These are phyloP conservation scores for Solanum bukasovii DNA, from an alignment of 257 asterid genomes.

Conservation along the genomic window DNA sequence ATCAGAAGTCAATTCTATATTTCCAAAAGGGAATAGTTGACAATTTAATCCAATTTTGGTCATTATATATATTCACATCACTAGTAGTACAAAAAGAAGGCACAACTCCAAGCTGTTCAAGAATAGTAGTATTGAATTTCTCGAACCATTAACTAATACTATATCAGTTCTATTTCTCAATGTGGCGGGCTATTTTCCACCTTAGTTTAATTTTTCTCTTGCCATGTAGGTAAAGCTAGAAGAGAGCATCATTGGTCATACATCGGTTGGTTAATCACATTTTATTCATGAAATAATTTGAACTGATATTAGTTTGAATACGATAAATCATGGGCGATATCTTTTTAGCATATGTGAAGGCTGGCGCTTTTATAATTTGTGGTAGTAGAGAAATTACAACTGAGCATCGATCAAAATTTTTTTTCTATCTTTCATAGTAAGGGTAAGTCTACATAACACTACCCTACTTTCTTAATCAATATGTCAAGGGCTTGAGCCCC, in stretches of 20 bases:
- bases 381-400: too few species aligned
- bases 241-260: not conserved
- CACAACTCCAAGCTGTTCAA: rapidly evolving
- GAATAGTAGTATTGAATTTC: not conserved
- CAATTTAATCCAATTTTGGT: not conserved
- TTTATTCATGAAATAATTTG: not conserved
- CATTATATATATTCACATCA: not conserved
- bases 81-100: not conserved
- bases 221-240: not conserved
- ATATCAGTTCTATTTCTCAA: not conserved
- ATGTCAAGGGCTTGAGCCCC: too few species aligned
- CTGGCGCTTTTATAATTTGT: not conserved
- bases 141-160: not conserved
- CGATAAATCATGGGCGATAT: not conserved
- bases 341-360: not conserved
- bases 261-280: not conserved
- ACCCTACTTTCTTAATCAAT: too few species aligned
- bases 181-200: not conserved
- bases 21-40: not conserved
- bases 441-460: not conserved
- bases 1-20: not conserved
- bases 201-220: not conserved
- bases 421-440: rapidly evolving
- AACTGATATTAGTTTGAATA: not conserved
- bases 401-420: too few species aligned